Conservation (phyloP, 345 rosid species). For the Populus tremula region DNA sequence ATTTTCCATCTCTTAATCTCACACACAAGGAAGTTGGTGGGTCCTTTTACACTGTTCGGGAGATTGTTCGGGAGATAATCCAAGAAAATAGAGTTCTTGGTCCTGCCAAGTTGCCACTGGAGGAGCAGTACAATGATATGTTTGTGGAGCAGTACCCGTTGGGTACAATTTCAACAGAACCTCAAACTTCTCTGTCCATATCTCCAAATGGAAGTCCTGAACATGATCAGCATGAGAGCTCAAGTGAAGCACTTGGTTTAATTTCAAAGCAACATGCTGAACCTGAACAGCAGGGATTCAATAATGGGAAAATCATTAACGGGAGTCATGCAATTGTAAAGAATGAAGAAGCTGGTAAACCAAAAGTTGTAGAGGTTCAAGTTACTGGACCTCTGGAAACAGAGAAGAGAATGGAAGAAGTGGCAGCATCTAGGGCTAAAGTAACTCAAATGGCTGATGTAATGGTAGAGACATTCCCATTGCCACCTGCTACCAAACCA, state of each 20-base stretch:
- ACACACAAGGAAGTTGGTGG: slow-evolving; percentile 97
- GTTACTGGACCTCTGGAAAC: slow-evolving; percentile 20
- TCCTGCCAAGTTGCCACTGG: slow-evolving; percentile 52
- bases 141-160: slow-evolving; percentile 47
- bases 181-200: slow-evolving; percentile 34
- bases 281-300: slow-evolving; percentile 27
- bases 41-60: slow-evolving; percentile 86
- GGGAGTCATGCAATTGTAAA: slow-evolving; percentile 26
- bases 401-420: slow-evolving; percentile 12
- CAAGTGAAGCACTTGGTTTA: slow-evolving; percentile 19
- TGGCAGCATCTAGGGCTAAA: slow-evolving; percentile 11
- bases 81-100: slow-evolving; percentile 97
- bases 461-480: slow-evolving; percentile 53
- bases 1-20: slow-evolving; percentile 74
- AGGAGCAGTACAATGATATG: slow-evolving; percentile 36
- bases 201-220: slow-evolving; percentile 36
- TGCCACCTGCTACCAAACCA: slow-evolving; percentile 33
- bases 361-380: slow-evolving; percentile 18
- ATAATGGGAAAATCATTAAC: slow-evolving; percentile 27
- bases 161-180: slow-evolving; percentile 56
- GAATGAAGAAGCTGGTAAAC: slow-evolving; percentile 27
- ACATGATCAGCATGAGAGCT: slow-evolving; percentile 26
- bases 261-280: slow-evolving; percentile 20
- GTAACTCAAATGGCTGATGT: slow-evolving; percentile 32
- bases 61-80: slow-evolving; percentile 91